These are phyloP conservation scores for Epichloe hybrida DNA, from an alignment of 2,329 filamentous ascomycete species.

Conservation along the genomic window DNA sequence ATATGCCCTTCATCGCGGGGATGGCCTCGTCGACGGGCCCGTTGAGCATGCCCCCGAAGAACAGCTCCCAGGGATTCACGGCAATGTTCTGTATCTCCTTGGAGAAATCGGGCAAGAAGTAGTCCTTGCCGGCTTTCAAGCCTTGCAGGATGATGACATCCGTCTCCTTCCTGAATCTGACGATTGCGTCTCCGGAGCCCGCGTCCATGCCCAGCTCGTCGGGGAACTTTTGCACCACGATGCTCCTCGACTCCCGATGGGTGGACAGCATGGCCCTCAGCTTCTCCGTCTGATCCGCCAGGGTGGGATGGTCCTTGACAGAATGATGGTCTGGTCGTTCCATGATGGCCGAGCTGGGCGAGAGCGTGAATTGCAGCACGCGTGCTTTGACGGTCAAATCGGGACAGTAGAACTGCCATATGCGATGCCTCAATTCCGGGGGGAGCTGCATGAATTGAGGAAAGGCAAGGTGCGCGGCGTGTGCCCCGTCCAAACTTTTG, in stretches of 20 bases:
- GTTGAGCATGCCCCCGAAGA: not conserved
- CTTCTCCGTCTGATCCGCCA: constrained; percentile 16
- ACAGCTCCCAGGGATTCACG: constrained; percentile 6
- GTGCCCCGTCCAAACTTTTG: not conserved
- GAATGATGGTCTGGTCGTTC: constrained; percentile 6
- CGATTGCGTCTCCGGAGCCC: constrained; percentile 10
- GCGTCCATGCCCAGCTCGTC: constrained; percentile 18
- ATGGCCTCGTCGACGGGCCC: constrained; percentile 2
- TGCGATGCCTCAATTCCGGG: constrained; percentile 20
- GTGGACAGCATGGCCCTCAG: constrained; percentile 20
- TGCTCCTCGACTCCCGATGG: constrained; percentile 21
- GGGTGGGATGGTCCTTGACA: constrained; percentile 11
- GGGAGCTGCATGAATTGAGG: constrained; percentile 14
- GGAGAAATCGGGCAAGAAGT: constrained; percentile 15
- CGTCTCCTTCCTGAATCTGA: constrained; percentile 17
- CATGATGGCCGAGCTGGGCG: constrained; percentile 1
- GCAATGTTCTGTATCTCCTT: constrained; percentile 18
- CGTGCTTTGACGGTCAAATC: constrained; percentile 14
- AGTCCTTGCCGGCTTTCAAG: not conserved
- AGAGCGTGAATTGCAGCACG: constrained; percentile 7
- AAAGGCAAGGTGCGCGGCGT: constrained; percentile 8
- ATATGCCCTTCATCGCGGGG: not conserved
- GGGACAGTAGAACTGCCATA: constrained; percentile 22
- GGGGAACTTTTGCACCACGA: constrained; percentile 19
- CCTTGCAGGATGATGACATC: constrained; percentile 19